Base-by-base conservation (phyloP, 164 flowering plant species). In the Dillenia suffruticosa region DNA sequence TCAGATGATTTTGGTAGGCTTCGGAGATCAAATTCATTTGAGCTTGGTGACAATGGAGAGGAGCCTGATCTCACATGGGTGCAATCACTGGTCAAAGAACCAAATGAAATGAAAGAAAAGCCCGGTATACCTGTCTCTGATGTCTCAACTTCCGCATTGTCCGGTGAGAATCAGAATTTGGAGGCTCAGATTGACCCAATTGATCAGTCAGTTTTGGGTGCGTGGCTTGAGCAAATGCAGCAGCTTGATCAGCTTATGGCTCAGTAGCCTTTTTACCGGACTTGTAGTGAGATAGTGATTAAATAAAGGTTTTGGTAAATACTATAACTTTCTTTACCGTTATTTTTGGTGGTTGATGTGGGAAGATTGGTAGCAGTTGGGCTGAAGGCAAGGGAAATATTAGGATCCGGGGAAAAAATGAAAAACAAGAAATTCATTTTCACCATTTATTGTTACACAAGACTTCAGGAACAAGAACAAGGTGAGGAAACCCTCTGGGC, bases 61-160 rank as follows among this genome's bases (percentile, higher is more conserved):
- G 96, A 89, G 73, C 98, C 97, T n/a, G 97, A 93, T 74, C 57
- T 90, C 13, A 84, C 97, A 3, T 93, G 98, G 97, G 97, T 90
- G 60, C 97, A 90, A 46, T 83, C 96, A 8, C 81, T 90, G 51
- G 97, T 93, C 50, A 89, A 82, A 62, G 98, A 93, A 64, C 89
- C 96, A 9, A 84, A 81, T 6, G 98, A 92, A 44, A 63, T 71
- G 14, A 86, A 82, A 64, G 95, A 88, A 17, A 81, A 78, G 64
- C 61, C 53, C 0, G 69, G 65, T 5, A 46, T 57, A 10, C 57
- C 70, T 9, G 59, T 9, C 49, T 49, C 73, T 6, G 58, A 59
- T 12, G 59, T 71, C 10, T 67, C 70, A 49, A 49, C 72, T 10
- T 67, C 70, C 50, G 51, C 64, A 2, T 57, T 79, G 1, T 44